These are phyloP conservation scores for Maudiozyma serrabonitensis DNA, from an alignment of 805 yeast species.

Conservation along the genomic window DNA sequence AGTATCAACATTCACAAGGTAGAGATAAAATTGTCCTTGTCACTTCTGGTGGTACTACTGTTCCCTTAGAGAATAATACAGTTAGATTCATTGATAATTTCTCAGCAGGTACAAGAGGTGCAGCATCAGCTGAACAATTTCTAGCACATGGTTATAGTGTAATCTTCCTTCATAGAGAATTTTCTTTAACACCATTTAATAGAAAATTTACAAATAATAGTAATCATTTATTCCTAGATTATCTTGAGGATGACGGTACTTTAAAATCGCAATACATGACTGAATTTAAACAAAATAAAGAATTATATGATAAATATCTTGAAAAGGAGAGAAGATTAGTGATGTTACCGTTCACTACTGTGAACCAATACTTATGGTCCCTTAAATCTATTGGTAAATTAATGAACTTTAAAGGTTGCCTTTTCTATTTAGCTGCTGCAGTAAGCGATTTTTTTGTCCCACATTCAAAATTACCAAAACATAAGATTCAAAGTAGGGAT, in stretches of 20 bases:
- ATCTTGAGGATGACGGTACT: conserved; percentile 51
- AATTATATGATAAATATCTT: conserved; percentile 27
- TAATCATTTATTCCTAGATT: conserved; percentile 69
- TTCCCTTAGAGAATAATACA: conserved; percentile 92
- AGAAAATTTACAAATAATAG: conserved; percentile 80
- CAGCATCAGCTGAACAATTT: conserved; percentile 89
- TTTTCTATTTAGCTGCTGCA: conserved; percentile 92
- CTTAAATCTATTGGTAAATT: conserved; percentile 55
- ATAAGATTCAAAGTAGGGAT: conserved; percentile 82
- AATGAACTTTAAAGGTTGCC: conserved; percentile 49
- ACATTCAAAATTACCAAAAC: conserved; percentile 74
- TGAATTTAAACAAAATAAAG: conserved; percentile 52
- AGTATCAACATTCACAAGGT: conserved; percentile 36
- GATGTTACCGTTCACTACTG: conserved; percentile 84
- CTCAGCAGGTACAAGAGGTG: conserved; percentile 96
- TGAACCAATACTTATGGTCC: conserved; percentile 86
- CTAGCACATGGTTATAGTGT: conserved; percentile 83
- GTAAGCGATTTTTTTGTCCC: conserved; percentile 96
- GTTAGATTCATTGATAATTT: conserved; percentile 95
- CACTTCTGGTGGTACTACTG: conserved; percentile 96
- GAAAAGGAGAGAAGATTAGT: conserved; percentile 31
- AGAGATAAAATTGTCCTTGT: conserved; percentile 61
- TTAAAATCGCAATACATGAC: conserved; percentile 52
- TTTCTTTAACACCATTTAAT: conserved; percentile 85
- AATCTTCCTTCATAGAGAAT: conserved; percentile 84